Evolutionary conservation across 2,329 filamentous ascomycete genomes (phyloP).

Genomic region (Cercospora zeae-maydis): DNA sequence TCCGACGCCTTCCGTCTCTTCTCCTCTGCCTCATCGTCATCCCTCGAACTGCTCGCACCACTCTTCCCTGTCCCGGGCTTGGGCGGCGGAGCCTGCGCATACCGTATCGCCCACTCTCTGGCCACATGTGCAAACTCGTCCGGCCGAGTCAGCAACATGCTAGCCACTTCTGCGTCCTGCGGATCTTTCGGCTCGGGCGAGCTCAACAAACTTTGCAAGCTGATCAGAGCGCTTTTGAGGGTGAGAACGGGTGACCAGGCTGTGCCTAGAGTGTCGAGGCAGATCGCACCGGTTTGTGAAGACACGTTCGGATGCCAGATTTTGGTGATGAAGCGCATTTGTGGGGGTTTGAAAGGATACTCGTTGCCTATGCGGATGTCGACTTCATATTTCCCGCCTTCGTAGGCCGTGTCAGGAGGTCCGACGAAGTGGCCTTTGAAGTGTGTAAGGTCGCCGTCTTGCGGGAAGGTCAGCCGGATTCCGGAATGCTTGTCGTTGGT

Average conservation of each 20-base stretch:
- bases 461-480: conserved; percentile 56
- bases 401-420: conserved; percentile 89
- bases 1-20: conserved; percentile 48
- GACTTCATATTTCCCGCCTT: conserved; percentile 75
- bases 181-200: conserved; percentile 94
- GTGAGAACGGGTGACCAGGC: conserved; percentile 96
- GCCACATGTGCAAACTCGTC: conserved; percentile 77
- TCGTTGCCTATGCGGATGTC: conserved; percentile 83
- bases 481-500: conserved; percentile 70
- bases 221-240: conserved; percentile 91
- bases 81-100: conserved; percentile 70
- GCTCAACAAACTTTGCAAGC: conserved; percentile 86
- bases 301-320: conserved; percentile 98
- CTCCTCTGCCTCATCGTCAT: conserved; percentile 36
- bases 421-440: conserved; percentile 79
- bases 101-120: conserved; percentile 82
- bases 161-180: conserved; percentile 91
- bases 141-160: conserved; percentile 77
- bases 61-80: conserved; percentile 47
- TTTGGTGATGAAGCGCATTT: conserved; percentile 87
- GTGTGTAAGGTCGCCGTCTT: conserved; percentile 66
- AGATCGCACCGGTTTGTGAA: conserved; percentile 78
- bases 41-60: conserved; percentile 28
- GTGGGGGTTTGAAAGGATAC: conserved; percentile 89
- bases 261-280: conserved; percentile 82